Evolutionary conservation across 1,284 basidiomycete species (phyloP).

Genomic region (Pseudozyma thailandica): DNA sequence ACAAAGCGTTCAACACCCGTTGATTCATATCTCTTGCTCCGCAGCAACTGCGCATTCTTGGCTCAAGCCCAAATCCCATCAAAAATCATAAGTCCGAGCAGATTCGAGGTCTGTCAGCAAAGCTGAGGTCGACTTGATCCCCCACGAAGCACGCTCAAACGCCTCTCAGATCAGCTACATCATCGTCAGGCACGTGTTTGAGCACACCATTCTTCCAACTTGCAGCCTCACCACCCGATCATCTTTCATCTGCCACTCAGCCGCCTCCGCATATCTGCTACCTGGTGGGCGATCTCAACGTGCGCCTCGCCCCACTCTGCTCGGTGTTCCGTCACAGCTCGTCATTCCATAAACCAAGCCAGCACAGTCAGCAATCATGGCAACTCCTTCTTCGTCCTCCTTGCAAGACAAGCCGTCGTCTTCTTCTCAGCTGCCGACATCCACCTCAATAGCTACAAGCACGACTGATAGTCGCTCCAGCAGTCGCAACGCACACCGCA

Average conservation of each 20-base stretch:
- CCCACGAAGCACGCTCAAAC: neutral
- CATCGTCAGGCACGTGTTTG: neutral
- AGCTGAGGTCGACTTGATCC: neutral
- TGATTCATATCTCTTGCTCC: too few relatives aligned
- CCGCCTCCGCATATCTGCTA: neutral
- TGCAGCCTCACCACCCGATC: neutral
- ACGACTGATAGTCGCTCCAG: constrained; percentile 2
- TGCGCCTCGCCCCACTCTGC: neutral
- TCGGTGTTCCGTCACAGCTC: neutral
- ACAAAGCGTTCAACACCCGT: too few relatives aligned
- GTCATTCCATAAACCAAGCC: neutral
- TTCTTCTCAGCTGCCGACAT: constrained; percentile 5
- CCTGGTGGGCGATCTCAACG: constrained; percentile 3
- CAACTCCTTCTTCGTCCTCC: constrained; percentile 13
- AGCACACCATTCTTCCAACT: neutral
- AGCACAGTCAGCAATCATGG: constrained; percentile 1
- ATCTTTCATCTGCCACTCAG: neutral
- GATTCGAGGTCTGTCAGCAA: too few relatives aligned
- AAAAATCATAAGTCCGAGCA: too few relatives aligned
- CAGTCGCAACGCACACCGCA: constrained; percentile 15
- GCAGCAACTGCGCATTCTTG: too few relatives aligned
- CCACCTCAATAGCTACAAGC: neutral
- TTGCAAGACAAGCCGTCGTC: constrained; percentile 13
- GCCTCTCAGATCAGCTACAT: neutral
- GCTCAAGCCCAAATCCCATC: too few relatives aligned